Base-by-base conservation (phyloP, 805 yeast genomes). In the Schizosaccharomyces osmophilus region DNA sequence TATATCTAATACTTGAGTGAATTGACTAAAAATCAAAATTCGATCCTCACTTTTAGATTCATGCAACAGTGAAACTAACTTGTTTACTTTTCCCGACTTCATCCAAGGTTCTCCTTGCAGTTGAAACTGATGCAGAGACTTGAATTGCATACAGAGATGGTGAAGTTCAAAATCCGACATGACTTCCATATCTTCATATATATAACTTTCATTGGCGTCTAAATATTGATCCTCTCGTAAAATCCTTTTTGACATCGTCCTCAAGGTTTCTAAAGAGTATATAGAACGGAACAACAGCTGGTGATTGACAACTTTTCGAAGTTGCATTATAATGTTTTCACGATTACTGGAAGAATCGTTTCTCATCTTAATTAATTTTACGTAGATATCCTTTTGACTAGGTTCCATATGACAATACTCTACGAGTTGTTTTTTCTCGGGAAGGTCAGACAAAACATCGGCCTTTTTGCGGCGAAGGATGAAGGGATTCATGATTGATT, bases 281-380 rank as follows among this genome's bases (percentile, higher is more conserved):
- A 77, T 90, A 0, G 97, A 97, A 0, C 97, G 97, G 9, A 93
- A 93, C 62, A 90, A 74, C 71, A 93, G 90, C 0, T 97, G 97
- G 72, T 93, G 98, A 70, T 93, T 90, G 71, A 97, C 90, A 71
- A 97, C 90, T 71, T 90, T 90, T 68, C 97, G 78, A 65, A 90
- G 76, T 72, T 90, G 97, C 97, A 90, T 90, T 15, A 90, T 97
- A 67, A 90, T 90, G 69, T 90, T 90, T 63, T 90, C 76, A 64
- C 93, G 74, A 62, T 97, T 77, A 0, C 97, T 88, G 69, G 90
- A 96, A 0, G 97, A 97, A 70, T 87, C 95, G 61, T 90, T 86
- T 68, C 90, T 97, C 68, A 88, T 90, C 69, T 89, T 96, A 62
- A 93, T 73, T 62, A 90, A 74, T 64, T 83, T 83, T 70, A 84